Conservation (phyloP, 805 yeast species). For the Schizosaccharomyces cryophilus region DNA sequence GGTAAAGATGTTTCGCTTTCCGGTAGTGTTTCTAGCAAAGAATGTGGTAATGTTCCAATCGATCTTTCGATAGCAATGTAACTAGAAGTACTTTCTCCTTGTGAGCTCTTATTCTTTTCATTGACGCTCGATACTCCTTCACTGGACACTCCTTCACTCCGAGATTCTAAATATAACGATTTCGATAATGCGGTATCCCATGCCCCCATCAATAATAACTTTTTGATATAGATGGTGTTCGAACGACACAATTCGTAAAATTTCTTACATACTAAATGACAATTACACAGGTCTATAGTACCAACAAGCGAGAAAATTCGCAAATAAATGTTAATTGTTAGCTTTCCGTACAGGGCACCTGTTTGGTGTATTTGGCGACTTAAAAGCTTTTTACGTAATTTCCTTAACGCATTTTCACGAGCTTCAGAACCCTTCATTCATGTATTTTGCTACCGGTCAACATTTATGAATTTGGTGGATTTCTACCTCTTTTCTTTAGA, state of each 20-base stretch:
- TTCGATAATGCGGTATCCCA: not conserved
- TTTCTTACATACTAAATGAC: not conserved
- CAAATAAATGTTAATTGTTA: not conserved
- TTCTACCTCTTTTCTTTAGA: no score
- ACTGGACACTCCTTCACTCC: not conserved
- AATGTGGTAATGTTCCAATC: no score
- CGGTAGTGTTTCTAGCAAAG: not conserved
- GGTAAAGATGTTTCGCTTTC: not conserved
- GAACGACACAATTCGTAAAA: not conserved
- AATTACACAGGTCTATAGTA: not conserved
- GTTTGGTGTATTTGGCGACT: not conserved
- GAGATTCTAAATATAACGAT: not conserved
- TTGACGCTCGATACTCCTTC: no score
- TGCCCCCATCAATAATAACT: not conserved
- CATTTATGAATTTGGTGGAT: not conserved
- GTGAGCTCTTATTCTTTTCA: no score
- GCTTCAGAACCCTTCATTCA: not conserved
- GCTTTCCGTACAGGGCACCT: not conserved
- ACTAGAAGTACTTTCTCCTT: no score
- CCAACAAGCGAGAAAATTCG: not conserved
- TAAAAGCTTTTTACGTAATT: not conserved
- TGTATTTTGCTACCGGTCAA: not conserved
- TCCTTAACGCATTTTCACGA: not conserved
- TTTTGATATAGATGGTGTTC: not conserved
- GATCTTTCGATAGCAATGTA: no score